These are phyloP conservation scores for Trifolium subterraneum DNA, from an alignment of 306 rosid species.

Conservation along the genomic window DNA sequence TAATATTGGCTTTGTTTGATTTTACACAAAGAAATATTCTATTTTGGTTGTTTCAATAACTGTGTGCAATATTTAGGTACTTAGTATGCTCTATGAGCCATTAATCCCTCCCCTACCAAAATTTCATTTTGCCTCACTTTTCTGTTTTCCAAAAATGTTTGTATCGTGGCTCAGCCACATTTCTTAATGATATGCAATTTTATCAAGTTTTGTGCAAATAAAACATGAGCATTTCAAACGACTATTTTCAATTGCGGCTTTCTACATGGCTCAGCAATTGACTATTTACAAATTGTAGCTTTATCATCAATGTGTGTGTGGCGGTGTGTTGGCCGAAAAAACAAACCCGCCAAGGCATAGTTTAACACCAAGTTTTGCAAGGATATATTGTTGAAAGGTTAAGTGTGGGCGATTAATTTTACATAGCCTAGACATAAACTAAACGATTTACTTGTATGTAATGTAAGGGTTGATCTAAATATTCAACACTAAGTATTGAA, in stretches of 20 bases:
- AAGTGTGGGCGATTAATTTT: too few relatives aligned
- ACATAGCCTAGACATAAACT: not conserved
- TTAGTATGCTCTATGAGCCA: slow-evolving; percentile 51
- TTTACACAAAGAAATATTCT: slow-evolving; percentile 18
- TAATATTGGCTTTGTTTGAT: slow-evolving; percentile 35
- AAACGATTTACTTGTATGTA: too few relatives aligned
- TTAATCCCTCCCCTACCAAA: slow-evolving; percentile 19
- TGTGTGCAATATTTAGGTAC: slow-evolving; percentile 51
- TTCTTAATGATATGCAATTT: slow-evolving; percentile 41
- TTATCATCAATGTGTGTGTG: too few relatives aligned
- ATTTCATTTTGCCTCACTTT: not conserved
- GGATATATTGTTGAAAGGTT: not conserved
- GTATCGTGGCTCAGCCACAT: slow-evolving; percentile 55
- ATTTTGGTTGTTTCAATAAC: slow-evolving; percentile 57
- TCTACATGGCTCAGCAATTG: not conserved
- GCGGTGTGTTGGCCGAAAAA: too few relatives aligned
- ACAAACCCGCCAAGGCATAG: not conserved
- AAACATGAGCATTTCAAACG: not conserved
- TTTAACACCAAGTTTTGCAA: not conserved
- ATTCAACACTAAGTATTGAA: too few relatives aligned
- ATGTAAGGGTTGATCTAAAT: too few relatives aligned
- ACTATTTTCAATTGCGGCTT: not conserved
- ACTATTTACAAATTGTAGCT: too few relatives aligned
- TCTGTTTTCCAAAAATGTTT: slow-evolving; percentile 37
- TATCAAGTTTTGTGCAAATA: slow-evolving; percentile 48